Evolutionary conservation across 1,139 yeast genomes (phyloP).

Genomic region (Saccharomyces pastorianus): DNA sequence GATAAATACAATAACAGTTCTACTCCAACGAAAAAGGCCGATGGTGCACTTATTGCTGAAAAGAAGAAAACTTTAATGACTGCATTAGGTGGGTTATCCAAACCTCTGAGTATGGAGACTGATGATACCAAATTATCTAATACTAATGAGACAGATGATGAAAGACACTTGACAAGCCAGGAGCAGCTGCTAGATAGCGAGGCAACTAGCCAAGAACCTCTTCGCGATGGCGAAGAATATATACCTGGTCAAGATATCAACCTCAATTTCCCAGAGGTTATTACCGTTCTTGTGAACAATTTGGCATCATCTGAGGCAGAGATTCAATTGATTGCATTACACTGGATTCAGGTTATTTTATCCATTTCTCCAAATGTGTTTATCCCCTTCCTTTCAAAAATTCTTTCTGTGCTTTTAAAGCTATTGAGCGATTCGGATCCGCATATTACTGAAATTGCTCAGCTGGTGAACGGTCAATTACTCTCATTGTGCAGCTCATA

Average conservation of each 20-base stretch:
- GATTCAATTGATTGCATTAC: constrained; percentile 69
- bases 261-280: constrained; percentile 72
- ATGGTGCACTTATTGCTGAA: constrained; percentile 30
- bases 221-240: constrained; percentile 48
- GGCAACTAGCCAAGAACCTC: constrained; percentile 8
- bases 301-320: constrained; percentile 67
- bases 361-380: constrained; percentile 72
- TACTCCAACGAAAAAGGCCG: constrained; percentile 19
- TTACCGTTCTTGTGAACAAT: constrained; percentile 71
- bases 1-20: constrained; percentile 7
- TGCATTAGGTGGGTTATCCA: constrained; percentile 22
- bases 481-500: constrained; percentile 38
- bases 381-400: constrained; percentile 53
- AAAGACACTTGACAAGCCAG: constrained; percentile 5
- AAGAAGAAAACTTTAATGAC: constrained; percentile 29
- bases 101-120: constrained; percentile 12
- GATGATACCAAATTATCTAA: constrained; percentile 4
- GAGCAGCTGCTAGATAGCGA: constrained; percentile 7
- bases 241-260: constrained; percentile 82
- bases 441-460: constrained; percentile 44
- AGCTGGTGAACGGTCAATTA: constrained; percentile 44
- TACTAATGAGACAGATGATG: constrained; percentile 8
- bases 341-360: constrained; percentile 75
- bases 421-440: constrained; percentile 44
- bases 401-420: constrained; percentile 49